Evolutionary conservation across 2,329 filamentous ascomycete species (phyloP), one percentile per base, ranked within the genome.

Genomic region (Xylariaceae sp.): DNA sequence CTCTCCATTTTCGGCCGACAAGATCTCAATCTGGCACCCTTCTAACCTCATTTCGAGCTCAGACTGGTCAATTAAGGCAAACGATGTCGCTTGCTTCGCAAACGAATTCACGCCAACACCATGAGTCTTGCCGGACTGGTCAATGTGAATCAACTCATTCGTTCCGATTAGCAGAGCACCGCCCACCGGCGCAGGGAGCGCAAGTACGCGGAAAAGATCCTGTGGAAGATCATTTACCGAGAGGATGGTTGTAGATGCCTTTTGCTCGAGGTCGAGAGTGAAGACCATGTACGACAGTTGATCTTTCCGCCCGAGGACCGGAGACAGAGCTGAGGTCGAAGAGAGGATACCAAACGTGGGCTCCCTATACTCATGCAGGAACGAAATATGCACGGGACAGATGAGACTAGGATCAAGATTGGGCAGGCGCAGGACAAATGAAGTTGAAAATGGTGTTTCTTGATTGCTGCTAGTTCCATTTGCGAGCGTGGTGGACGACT

Each of bases 341-440:
- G 91, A 94, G 48, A 99, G 80, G 61, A 99, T 92, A 58, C 93
- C 94, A 76, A 99, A 96, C 0, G 94, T 99, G 10, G 94, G 93
- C 75, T 97, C 94, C 73, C 94, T 88, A 75, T 99, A 99, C 77
- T 97, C 93, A 80, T 97, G 85, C 65, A 99, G 79, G 74, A 99
- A 99, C 57, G 90, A 88, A 70, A 99, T 84, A 72, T 96, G 90
- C 69, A 97, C 86, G 53, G 93, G 92, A 74, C 96, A 89, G 61
- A 93, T 85, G 67, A 99, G 82, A 64, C 84, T 86, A 63, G 92
- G 89, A 74, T 97, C 93, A 75, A 99, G 82, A 69, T 92, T 86
- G 56, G 92, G 91, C 65, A 97, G 81, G 64, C 92, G 89, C 65
- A 99, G 82, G 64, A 97, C 93, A 78, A 97, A 99, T 59, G 94